Base-by-base conservation (phyloP, 2,329 filamentous ascomycete genomes). In the Alternaria ethzedia region DNA sequence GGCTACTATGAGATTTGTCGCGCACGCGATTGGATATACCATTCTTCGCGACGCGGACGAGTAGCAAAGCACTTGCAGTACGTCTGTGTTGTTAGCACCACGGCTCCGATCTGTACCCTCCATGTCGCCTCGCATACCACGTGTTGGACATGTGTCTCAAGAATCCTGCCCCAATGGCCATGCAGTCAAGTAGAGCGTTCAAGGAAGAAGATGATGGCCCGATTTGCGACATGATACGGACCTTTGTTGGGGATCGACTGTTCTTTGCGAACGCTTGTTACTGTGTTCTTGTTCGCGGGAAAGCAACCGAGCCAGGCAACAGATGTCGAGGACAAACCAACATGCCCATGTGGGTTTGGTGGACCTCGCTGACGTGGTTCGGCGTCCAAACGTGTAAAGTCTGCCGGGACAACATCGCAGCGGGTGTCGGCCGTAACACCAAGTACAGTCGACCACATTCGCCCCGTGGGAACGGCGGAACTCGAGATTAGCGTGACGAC, bases 401-500 rank as follows among this genome's bases (percentile, higher is more conserved):
- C 30, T 20, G 49, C 13, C 20, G 30, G 20, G 5, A 41, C 11
- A 41, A 25, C 0, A 41, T 41, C 28, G 30, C 49, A 15, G 21
- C 2, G 49, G 30, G 20, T 36, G 12, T 25, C 10, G 13, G 13
- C 23, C 49, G 49, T 30, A 15, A 52, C 13, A 52, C 49, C 7
- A 23, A 52, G 49, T 41, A 13, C 13, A 15, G 49, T 11, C 49
- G 23, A 23, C 30, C n/a, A 21, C 28, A 17, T 23, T 10, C 23
- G 30, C 49, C 49, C 49, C 49, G 11, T 13, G 49, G 49, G 8
- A 23, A 25, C 17, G 20, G 62, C 66, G 59, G 72, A 74, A 56
- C n/a, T 74, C 9, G 66, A 73, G 28, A 36, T 50, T 12, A 65
- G 69, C 10, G 62, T 70, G 13, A 69, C 55, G 58, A 64, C 69